phyloP scores from a whole-genome alignment of 768 basidiomycete species.

The Astraeus odoratus region DNA sequence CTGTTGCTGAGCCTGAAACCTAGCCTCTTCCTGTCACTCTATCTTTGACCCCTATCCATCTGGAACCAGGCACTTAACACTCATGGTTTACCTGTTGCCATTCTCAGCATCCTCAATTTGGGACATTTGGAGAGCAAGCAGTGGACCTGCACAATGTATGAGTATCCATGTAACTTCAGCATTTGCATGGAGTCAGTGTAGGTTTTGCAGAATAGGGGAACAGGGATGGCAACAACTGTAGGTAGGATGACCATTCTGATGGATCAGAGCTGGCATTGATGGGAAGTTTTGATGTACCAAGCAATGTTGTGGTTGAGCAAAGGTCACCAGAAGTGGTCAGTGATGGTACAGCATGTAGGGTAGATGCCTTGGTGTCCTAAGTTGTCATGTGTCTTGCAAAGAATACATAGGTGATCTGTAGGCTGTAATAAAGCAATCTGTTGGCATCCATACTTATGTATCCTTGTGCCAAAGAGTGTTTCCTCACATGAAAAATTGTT shows the following conservation, averaged over 20 bases:
- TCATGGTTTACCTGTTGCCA: constrained; percentile 21
- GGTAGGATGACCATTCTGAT: too few relatives aligned
- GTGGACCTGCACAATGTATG: constrained; percentile 31
- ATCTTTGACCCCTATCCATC: too few relatives aligned
- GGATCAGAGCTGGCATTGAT: constrained; percentile 31
- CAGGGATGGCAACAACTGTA: too few relatives aligned
- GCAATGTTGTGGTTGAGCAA: constrained; percentile 20
- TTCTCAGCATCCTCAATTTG: constrained; percentile 27
- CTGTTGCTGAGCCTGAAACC: too few relatives aligned
- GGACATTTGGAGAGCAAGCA: constrained; percentile 29
- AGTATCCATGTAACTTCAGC: constrained; percentile 25
- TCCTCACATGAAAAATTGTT: too few relatives aligned
- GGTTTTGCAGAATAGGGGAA: constrained; percentile 21
- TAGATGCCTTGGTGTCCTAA: constrained; percentile 6
- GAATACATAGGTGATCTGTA: neutral
- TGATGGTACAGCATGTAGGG: constrained; percentile 4
- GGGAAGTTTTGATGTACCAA: constrained; percentile 30
- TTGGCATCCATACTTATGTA: constrained; percentile 15
- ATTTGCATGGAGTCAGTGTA: constrained; percentile 38
- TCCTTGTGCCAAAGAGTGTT: too few relatives aligned
- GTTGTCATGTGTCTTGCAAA: neutral
- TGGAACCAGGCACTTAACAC: too few relatives aligned
- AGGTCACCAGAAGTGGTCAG: constrained; percentile 25
- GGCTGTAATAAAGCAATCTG: constrained; percentile 19
- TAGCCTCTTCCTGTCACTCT: too few relatives aligned